Base-by-base conservation (phyloP, 257 asterid genomes). In the Fraxinus excelsior region DNA sequence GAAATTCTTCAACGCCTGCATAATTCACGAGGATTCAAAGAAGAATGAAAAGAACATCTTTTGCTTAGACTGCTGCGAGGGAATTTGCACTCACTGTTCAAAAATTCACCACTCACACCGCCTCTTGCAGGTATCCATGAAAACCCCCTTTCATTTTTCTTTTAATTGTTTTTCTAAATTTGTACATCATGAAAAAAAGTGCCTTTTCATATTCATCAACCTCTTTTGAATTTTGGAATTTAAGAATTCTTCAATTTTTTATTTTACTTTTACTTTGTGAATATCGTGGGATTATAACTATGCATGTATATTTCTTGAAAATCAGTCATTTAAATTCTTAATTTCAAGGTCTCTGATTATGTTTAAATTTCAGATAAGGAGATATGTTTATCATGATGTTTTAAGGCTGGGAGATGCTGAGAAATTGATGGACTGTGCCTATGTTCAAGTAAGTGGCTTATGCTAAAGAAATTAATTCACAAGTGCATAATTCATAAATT, bases 21-120 rank as follows among this genome's bases (percentile, higher is more conserved):
- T 86, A 80, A 81, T 85, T 85, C 99, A 94, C 23, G 88, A 89
- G 44, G 88, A 86, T 32, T 82, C 74, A 0, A 88, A 78, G 86
- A 94, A 89, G 78, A 94, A 92, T n/a, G 99, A 92, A 5, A 92
- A 90, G 75, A 94, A 91, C 14, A 67, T 84, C 9, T 91, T 88
- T 70, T 95, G 99, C 49, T 76, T 92, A 88, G 94, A 90, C 77
- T 92, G 99, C 73, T 87, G 90, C 49, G 87, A 84, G 18, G 88
- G 91, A 4, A 80, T 93, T 72, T 94, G 98, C 84, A 88, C 91
- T 46, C 90, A 86, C 51, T 92, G 99, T 78, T 70, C 86, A 4
- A 0, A 44, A 11, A 32, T 60, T 67, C 99, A 92, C 34, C 77
- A 71, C 71, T 87, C 92, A 71, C 99, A 94, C 75, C 88, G 92